Evolutionary conservation across 805 yeast species (phyloP).

Genomic region (Starmerella bombicola): DNA sequence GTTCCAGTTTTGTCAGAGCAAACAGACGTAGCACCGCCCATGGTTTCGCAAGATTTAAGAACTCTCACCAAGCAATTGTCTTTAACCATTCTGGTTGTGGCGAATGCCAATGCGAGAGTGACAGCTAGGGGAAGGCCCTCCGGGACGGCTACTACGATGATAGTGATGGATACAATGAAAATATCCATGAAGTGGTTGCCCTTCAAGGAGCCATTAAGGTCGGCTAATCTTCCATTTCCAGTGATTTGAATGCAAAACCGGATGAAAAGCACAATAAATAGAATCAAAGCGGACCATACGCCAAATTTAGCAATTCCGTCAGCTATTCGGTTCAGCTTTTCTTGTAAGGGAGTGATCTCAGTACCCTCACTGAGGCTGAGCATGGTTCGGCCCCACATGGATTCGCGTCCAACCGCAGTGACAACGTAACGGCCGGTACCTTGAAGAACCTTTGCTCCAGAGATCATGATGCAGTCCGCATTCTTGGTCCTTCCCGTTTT

Average conservation of each 20-base stretch:
- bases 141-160: conserved; percentile 97
- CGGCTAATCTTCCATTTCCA: conserved; percentile 26
- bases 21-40: conserved; percentile 96
- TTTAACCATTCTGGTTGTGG: conserved; percentile 94
- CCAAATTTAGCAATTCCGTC: conserved; percentile 95
- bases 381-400: conserved; percentile 88
- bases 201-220: conserved; percentile 50
- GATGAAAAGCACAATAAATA: conserved; percentile 67
- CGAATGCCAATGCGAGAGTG: conserved; percentile 91
- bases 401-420: conserved; percentile 80
- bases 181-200: conserved; percentile 77
- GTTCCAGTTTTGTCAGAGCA: conserved; percentile 98
- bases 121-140: conserved; percentile 98
- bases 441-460: conserved; percentile 77
- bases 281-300: conserved; percentile 65
- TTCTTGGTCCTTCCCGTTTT: conserved; percentile 19
- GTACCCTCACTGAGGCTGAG: conserved; percentile 59
- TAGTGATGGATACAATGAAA: conserved; percentile 79
- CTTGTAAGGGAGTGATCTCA: conserved; percentile 82
- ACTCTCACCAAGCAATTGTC: conserved; percentile 95
- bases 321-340: conserved; percentile 66
- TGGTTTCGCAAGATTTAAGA: conserved; percentile 86
- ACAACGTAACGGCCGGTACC: conserved; percentile 81
- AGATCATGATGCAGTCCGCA: conserved; percentile 70
- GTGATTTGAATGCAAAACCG: conserved; percentile 57